A percentile compares a stretch with the other conserved stretches of the same genome.
Evolutionary conservation across 139 green algal species (phyloP).

Genomic region (Picochlorum sp.): DNA sequence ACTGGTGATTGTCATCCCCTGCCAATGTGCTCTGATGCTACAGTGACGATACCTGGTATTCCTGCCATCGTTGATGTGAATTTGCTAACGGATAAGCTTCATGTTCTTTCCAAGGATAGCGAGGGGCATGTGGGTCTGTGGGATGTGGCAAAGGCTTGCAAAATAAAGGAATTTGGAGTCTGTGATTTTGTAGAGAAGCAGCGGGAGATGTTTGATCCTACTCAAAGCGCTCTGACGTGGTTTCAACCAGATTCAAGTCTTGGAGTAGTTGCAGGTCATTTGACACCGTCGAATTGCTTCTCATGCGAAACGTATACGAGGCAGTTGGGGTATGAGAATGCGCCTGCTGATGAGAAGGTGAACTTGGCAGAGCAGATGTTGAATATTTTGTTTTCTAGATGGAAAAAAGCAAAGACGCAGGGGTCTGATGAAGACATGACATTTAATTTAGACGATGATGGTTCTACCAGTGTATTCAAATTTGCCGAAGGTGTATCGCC

Average conservation of each 20-base stretch:
- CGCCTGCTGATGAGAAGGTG: conserved; percentile 45
- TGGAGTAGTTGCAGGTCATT: conserved; percentile 49
- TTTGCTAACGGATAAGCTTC: conserved; percentile 50
- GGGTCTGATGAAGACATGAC: background rate
- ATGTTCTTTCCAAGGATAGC: conserved; percentile 61
- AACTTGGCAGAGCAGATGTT: conserved; percentile 59
- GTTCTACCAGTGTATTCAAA: background rate
- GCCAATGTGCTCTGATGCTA: background rate
- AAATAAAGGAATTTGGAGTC: conserved; percentile 24
- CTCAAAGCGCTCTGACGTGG: conserved; percentile 55
- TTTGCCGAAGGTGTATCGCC: background rate
- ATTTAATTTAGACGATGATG: conserved; percentile 8
- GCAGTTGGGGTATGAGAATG: conserved; percentile 30
- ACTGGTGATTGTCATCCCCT: background rate
- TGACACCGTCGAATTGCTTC: conserved; percentile 73
- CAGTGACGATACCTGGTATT: conserved; percentile 4
- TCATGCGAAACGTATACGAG: conserved; percentile 65
- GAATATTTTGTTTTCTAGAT: conserved; percentile 38
- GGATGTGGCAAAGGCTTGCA: conserved; percentile 54
- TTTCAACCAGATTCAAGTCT: conserved; percentile 66
- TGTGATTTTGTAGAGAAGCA: conserved; percentile 23
- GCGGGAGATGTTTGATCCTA: conserved; percentile 56
- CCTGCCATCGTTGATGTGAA: conserved; percentile 19
- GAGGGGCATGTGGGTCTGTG: conserved; percentile 52
- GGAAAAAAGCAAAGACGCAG: conserved; percentile 17